Base-by-base conservation (phyloP, 441 rosid species). In the Pelargonium myrrhifolium region DNA sequence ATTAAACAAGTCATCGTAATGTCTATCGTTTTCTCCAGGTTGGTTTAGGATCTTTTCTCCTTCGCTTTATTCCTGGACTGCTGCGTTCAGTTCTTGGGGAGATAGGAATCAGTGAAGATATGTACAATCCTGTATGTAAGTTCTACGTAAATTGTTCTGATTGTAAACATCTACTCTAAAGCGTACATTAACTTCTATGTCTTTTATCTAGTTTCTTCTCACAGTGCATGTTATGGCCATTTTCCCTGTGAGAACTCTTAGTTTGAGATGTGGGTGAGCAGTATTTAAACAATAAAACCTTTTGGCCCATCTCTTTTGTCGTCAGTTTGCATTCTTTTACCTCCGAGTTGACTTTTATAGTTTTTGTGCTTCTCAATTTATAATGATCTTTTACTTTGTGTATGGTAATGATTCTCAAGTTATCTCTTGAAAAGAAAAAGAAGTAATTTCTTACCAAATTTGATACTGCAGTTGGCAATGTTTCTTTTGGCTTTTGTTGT, bases 121-220 rank as follows among this genome's bases (percentile, higher is more conserved):
- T 90, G 94, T 87, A 87, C 83, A 85, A 87, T 77, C 98, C 97
- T 89, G 98, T 89, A 92, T 82, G 98, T 86, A 87, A 86, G 88
- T 89, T 83, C 39, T 67, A 53, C 42, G 43, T 74, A 75, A 35
- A 66, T 15, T 62, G 3, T 56, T 49, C 43, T 68, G 6, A 42
- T 65, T 15, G 6, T 24, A 18, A 49, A 4, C 65, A 15, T 17
- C 6, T 65, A 37, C 10, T 59, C 28, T 67, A 26, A 51, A 64
- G 60, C 49, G 22, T 14, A 66, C 53, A 43, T 4, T 68, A 65
- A 49, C 15, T 62, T 14, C 53, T 12, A 40, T 9, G 26, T 56
- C 56, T 28, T 31, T 42, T 3, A 12, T 47, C 17, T 55, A n/a
- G 17, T 11, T 62, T 49, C n/a, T 68, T 67, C 45, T 62, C 35